Evolutionary conservation across 2,329 filamentous ascomycete species (phyloP), one percentile per base, ranked within the genome.

Genomic region (Nemania sp.): DNA sequence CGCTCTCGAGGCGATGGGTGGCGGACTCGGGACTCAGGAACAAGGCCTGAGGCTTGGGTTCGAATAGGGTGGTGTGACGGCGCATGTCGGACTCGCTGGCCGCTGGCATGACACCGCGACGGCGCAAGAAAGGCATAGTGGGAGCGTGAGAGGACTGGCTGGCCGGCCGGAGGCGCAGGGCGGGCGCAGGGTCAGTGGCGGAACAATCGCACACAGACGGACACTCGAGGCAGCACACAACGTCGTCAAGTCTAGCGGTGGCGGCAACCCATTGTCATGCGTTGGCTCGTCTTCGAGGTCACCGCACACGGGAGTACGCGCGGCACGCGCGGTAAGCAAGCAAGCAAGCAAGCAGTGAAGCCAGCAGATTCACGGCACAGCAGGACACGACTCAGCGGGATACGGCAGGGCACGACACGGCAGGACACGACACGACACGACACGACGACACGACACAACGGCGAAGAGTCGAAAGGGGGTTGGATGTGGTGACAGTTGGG

Each of bases 81-180:
- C 82, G 81, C 77, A 83, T 84, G 66, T 86, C 83, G 64, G 78
- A 79, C 72, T 87, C 83, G 79, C 81, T 85, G 76, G 80, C 82
- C 79, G n/a, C n/a, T n/a, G n/a, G n/a, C n/a, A 80, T 77, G 69
- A 81, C 83, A 77, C 82, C 83, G 73, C 83, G 83, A 74, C 83
- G 83, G 77, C 84, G 84, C 76, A 86, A 78, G 68, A 87, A 84
- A 70, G 84, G 83, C 84, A 87, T 87, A 18, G 18, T 39, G 45
- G 47, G 37, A 18, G 18, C 29, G 35, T 46, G 37, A 21, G 50
- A 54, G 54, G 25, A 18, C 32, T 57, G 40, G 55, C 32, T 32
- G 20, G 40, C 49, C 11, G 45, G 39, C 35, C 51, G 52, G 40
- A 45, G 46, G 34, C 52, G 48, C 60, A 57, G 54, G 58, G 56